Evolutionary conservation across 148 eudicot species (phyloP).

Genomic region (Arctostaphylos glauca): DNA sequence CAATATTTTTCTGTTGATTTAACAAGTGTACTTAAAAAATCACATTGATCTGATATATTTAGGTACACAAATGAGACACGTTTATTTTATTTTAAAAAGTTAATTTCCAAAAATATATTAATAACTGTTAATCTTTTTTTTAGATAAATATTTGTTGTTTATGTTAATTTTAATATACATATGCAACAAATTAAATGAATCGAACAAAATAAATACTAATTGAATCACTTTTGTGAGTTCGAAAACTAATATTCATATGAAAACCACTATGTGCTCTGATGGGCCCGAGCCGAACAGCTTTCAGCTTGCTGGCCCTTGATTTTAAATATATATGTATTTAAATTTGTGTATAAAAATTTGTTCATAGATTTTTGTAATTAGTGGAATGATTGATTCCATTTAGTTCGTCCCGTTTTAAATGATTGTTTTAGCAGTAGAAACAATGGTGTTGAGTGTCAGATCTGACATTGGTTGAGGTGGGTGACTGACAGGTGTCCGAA

Average conservation of each 20-base stretch:
- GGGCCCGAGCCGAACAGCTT: no score
- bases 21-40: no score
- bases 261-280: no score
- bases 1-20: neutral
- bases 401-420: neutral
- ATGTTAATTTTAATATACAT: no score
- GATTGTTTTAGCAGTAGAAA: neutral
- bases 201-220: neutral
- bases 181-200: neutral
- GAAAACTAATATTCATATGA: neutral
- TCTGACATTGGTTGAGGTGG: neutral
- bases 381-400: no score
- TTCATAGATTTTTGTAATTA: no score
- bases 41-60: neutral
- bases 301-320: no score
- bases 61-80: neutral
- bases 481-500: conserved; percentile 75
- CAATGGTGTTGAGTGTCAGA: neutral
- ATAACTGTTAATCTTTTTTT: neutral
- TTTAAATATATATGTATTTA: no score
- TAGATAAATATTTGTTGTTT: no score
- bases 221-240: neutral
- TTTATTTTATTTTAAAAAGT: neutral
- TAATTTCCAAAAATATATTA: neutral
- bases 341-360: no score